Evolutionary conservation across 2,329 filamentous ascomycete species (phyloP).

Genomic region (Paecilomyces dactylethromorphus): DNA sequence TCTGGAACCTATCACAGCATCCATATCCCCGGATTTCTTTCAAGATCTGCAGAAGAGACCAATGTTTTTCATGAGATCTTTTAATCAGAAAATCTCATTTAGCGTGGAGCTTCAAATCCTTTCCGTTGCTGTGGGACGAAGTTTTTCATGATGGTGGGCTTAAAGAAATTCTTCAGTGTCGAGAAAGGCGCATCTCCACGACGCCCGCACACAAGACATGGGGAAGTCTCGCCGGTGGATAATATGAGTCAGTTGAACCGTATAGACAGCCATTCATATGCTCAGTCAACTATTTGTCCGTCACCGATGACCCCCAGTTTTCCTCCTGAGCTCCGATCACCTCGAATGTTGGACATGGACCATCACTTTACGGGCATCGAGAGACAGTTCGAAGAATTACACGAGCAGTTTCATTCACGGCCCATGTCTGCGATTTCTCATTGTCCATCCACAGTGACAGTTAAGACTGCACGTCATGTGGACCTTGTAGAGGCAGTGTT

Average conservation of each 20-base stretch:
- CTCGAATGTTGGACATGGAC: conserved; percentile 17
- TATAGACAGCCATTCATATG: neutral
- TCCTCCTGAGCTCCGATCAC: conserved; percentile 6
- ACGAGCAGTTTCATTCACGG: conserved; percentile 26
- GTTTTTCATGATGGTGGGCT: conserved; percentile 21
- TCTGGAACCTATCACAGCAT: neutral
- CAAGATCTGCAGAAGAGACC: neutral
- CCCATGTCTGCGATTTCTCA: conserved; percentile 20
- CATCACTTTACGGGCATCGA: conserved; percentile 32
- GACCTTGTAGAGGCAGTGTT: conserved; percentile 33
- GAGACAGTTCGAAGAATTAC: conserved; percentile 32
- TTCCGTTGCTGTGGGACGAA: neutral
- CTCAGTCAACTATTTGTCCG: neutral
- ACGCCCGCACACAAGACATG: neutral
- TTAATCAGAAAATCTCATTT: neutral
- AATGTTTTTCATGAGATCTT: neutral
- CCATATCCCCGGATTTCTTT: conserved; percentile 5
- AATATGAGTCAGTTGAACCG: neutral
- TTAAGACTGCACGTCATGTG: conserved; percentile 27
- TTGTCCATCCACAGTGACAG: conserved; percentile 13
- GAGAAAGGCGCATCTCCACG: conserved; percentile 3
- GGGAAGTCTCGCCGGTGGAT: neutral
- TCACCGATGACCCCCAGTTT: neutral
- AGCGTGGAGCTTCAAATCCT: neutral
- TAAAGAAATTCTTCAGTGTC: conserved; percentile 27